These are phyloP conservation scores for Quercus engelmannii DNA, from an alignment of 306 rosid genomes.

Conservation along the genomic window DNA sequence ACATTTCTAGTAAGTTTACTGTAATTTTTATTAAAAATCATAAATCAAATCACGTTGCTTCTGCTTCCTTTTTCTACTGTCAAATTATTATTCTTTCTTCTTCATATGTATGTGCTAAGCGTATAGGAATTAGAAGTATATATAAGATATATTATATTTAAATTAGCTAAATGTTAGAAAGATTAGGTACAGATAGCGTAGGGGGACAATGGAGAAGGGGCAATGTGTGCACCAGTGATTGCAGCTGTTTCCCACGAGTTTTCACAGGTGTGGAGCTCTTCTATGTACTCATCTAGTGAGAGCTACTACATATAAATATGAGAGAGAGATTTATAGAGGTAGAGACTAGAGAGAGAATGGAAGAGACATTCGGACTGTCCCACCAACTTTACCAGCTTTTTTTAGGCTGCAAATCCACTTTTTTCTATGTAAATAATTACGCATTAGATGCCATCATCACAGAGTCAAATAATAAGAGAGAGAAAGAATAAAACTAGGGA, in stretches of 20 bases:
- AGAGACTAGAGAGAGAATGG: constrained; percentile 28
- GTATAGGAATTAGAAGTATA: no score
- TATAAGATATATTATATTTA: no score
- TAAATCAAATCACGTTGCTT: no score
- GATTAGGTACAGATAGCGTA: background rate
- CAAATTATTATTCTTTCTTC: no score
- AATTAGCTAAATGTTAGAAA: background rate
- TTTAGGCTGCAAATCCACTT: constrained; percentile 16
- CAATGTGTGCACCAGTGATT: constrained; percentile 32
- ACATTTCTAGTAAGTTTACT: no score
- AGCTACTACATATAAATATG: constrained; percentile 18
- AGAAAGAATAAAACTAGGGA: background rate
- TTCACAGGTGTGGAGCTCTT: constrained; percentile 31
- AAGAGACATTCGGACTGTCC: constrained; percentile 98
- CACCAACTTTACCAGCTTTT: constrained; percentile 74
- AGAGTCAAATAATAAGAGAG: constrained; percentile 20
- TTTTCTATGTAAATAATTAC: constrained; percentile 32
- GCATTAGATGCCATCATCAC: constrained; percentile 33
- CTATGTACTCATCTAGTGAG: background rate
- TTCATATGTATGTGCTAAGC: no score
- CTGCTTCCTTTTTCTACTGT: no score
- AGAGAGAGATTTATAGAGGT: background rate
- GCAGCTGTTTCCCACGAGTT: constrained; percentile 31
- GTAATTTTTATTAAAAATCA: no score
- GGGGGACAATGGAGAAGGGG: constrained; percentile 37